Conservation (phyloP, 768 basidiomycete genomes). For the Cantharellus cinnabarinus region DNA sequence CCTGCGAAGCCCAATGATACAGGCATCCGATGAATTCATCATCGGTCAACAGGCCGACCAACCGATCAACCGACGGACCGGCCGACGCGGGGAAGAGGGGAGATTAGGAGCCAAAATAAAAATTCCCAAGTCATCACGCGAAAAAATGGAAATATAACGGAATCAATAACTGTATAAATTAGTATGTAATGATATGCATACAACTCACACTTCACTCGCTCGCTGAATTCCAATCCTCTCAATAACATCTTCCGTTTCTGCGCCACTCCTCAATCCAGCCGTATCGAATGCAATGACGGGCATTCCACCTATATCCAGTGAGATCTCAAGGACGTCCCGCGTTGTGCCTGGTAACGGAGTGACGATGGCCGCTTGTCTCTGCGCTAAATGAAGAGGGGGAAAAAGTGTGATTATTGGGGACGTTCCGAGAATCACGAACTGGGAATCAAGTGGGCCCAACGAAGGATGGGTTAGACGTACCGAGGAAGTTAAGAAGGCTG, state of each 20-base stretch:
- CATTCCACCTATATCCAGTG: slow-evolving; percentile 72
- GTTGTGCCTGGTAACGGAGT: slow-evolving; percentile 79
- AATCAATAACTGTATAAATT: background rate
- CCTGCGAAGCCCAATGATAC: slow-evolving; percentile 18
- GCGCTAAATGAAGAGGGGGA: slow-evolving; percentile 27
- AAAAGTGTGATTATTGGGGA: background rate
- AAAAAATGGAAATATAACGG: too few species aligned
- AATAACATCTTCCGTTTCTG: slow-evolving; percentile 39
- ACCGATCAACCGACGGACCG: background rate
- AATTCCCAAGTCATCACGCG: too few species aligned
- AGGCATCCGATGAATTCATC: background rate
- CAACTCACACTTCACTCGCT: slow-evolving; percentile 44
- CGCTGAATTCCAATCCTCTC: slow-evolving; percentile 68
- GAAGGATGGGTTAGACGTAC: slow-evolving; percentile 19
- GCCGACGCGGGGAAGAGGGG: background rate
- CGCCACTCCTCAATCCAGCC: slow-evolving; percentile 41
- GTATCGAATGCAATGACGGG: slow-evolving; percentile 72
- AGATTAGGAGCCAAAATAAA: too few species aligned
- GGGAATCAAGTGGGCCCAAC: background rate
- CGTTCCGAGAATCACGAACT: background rate
- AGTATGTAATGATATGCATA: background rate
- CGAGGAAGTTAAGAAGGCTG: slow-evolving; percentile 66
- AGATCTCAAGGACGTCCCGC: slow-evolving; percentile 65
- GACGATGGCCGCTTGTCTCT: slow-evolving; percentile 76
- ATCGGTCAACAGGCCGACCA: background rate